These are phyloP conservation scores for Litchi chinensis DNA, from an alignment of 345 rosid genomes.

Conservation along the genomic window DNA sequence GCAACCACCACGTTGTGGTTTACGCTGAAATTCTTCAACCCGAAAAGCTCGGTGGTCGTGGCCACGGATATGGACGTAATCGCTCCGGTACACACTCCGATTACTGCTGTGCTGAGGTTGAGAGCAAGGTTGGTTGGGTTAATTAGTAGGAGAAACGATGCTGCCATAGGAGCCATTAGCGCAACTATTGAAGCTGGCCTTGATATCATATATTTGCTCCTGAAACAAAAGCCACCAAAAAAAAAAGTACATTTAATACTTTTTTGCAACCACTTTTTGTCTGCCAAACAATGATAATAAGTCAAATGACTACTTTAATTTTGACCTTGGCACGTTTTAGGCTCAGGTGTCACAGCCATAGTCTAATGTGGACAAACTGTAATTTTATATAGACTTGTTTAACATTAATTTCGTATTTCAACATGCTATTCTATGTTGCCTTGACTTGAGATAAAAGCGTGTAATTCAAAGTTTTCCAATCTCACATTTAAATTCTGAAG, in stretches of 20 bases:
- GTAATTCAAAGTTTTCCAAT: no score
- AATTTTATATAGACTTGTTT: no score
- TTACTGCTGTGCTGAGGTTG: conserved; percentile 63
- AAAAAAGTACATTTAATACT: neutral
- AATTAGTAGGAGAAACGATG: conserved; percentile 63
- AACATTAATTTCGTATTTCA: no score
- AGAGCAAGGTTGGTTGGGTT: conserved; percentile 39
- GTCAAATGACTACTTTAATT: neutral
- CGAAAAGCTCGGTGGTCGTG: conserved; percentile 76
- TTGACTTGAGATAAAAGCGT: no score
- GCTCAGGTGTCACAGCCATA: neutral
- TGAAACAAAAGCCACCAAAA: conserved; percentile 24
- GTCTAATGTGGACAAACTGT: neutral
- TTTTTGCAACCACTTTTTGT: neutral
- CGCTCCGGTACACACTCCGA: conserved; percentile 77
- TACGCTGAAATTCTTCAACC: conserved; percentile 66
- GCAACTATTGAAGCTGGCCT: conserved; percentile 58
- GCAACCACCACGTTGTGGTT: conserved; percentile 83
- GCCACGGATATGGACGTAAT: conserved; percentile 72
- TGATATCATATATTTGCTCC: conserved; percentile 49
- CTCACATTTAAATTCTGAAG: no score
- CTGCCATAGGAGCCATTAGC: conserved; percentile 63
- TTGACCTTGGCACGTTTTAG: neutral
- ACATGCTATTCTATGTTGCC: no score
- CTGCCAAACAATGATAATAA: neutral